Evolutionary conservation across 495 filamentous ascomycete genomes (phyloP).

Genomic region (Penicillium parvum): DNA sequence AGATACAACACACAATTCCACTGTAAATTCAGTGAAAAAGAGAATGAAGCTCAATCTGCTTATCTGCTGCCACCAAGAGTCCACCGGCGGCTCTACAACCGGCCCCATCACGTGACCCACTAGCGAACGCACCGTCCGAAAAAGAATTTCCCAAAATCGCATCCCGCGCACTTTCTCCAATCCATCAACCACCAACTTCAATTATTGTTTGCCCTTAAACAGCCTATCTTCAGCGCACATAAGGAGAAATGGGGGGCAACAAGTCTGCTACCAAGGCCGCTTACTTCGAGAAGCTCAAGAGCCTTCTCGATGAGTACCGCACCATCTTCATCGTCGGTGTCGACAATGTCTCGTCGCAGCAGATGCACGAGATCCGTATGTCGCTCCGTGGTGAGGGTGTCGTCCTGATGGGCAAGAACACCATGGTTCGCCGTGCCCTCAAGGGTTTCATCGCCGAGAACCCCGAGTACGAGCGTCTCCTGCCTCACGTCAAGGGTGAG

Average conservation of each 20-base stretch:
- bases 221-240: constrained; percentile 80
- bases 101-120: constrained; percentile 33
- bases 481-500: constrained; percentile 84
- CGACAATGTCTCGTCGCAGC: constrained; percentile 97
- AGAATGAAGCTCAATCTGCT: neutral
- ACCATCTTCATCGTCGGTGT: constrained; percentile 96
- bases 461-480: constrained; percentile 95
- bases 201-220: constrained; percentile 81
- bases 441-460: constrained; percentile 88
- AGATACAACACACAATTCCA: no score
- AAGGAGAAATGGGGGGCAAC: constrained; percentile 99
- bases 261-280: constrained; percentile 86
- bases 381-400: constrained; percentile 83
- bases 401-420: constrained; percentile 99
- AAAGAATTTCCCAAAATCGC: constrained; percentile 31
- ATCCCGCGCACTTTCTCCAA: constrained; percentile 11
- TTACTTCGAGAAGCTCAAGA: constrained; percentile 99
- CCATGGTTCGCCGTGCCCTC: constrained; percentile 97
- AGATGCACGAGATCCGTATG: constrained; percentile 99
- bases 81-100: constrained; percentile 4
- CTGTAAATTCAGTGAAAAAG: neutral
- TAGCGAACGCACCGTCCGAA: constrained; percentile 43
- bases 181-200: constrained; percentile 27
- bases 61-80: no score
- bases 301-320: constrained; percentile 83